Evolutionary conservation across 2,329 filamentous ascomycete species (phyloP), one percentile per base, ranked within the genome.

Genomic region (Apiospora aurea): DNA sequence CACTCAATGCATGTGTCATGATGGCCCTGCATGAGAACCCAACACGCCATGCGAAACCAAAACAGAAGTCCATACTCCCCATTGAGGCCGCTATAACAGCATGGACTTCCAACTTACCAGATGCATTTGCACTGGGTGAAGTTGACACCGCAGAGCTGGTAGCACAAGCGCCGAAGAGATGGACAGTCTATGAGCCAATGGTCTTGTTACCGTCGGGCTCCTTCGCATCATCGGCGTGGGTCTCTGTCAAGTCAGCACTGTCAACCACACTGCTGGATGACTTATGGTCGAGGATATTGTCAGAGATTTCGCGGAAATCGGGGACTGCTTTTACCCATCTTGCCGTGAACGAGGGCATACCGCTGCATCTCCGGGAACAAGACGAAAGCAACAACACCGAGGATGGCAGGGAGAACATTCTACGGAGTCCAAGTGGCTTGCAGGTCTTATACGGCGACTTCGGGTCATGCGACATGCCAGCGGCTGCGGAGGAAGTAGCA

Each of bases 371-470:
- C 34, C 47, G 67, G 41, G 41, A 41, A 43, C 41, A 14, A 24
- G 73, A 75, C 0, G 76, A 74, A 10, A 18, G 49, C 67, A 70
- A 4, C 67, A 34, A 7, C 16, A 3, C 2, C 44, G 8, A 73
- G 7, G 69, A 72, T 4, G 78, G 80, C 4, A 76, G 78, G 24
- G 88, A 92, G 75, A 97, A 97, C 79, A 83, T 92, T 18, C 86
- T 97, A 72, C 90, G 95, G 64, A 91, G 90, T 68, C 96, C 96
- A 0, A 88, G 86, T 57, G 88, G 91, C 24, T 85, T 98, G 43
- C 86, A 87, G 2, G 91, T 92, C 26, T 83, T 98, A 0, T 84
- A 91, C 79, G 95, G 95, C 29, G 85, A 92, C 79, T 97, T 97
- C 80, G 94, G 94, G 0, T 86, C 89, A 0, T 67, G 81, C 0